Evolutionary conservation across 2,329 filamentous ascomycete genomes (phyloP), one percentile per base, ranked within the genome.

Genomic region (Phaeophleospora eucalypticola): DNA sequence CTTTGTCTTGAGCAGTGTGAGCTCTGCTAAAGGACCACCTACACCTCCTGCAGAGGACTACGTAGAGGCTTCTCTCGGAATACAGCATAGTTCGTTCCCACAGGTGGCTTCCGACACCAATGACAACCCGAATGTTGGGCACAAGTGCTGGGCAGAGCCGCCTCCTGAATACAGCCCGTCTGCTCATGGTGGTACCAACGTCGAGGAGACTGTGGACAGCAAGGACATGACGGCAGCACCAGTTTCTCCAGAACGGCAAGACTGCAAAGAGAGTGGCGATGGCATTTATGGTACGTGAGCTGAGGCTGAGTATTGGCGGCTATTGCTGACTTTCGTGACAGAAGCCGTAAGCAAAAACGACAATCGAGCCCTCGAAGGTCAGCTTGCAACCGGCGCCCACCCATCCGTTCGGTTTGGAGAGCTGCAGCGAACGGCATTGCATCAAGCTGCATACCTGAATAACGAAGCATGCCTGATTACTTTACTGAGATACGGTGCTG

Each of bases 371-470:
- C 42, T 61, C 7, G 17, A 20, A 12, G 46, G 55, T 8, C 49
- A 62, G 1, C 52, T 64, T 1, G 43, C 27, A 2, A 42, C 41
- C 9, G 52, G 49, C 14, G 50, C 49, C 7, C 48, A 57, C 16
- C 44, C 53, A 4, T 49, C 51, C 16, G 49, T 45, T 15, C 34
- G 45, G 1, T 51, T 57, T 16, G 59, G 59, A 24, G 49, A 54
- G 9, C 52, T 62, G 9, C 53, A 54, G 19, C 56, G 61, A n/a
- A 63, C 61, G 35, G 41, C 61, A 12, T 41, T 63, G 3, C 61
- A 63, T 24, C 53, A 58, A 36, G 59, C 59, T n/a, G 59, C 61
- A 2, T 56, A 58, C 36, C 51, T 58, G 12, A 63, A 62, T 40
- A 52, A 54, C 44, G 44, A 37, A 27, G 29, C 48, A 19, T 54